Evolutionary conservation across 2,329 filamentous ascomycete genomes (phyloP), one percentile per base, ranked within the genome.

Genomic region (Gliomastix tumulicola): DNA sequence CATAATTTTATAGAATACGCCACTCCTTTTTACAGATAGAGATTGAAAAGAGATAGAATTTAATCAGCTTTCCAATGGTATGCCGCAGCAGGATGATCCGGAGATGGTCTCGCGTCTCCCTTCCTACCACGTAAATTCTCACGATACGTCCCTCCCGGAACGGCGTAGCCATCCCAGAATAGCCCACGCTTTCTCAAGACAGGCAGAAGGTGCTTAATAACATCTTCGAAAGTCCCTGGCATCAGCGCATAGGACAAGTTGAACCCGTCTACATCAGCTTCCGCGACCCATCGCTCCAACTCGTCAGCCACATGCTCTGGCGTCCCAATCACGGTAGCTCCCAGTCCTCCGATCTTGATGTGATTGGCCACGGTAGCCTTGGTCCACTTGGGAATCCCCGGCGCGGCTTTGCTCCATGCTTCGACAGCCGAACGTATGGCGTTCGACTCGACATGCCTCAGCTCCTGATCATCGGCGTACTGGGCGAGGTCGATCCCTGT

Each of bases 231-330:
- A 3, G 41, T 44, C 2, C 35, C 35, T 11, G 35, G 35, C 3
- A 17, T 21, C 9, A 31, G 13, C 16, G 35, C 35, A 31, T 47
- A 45, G 2, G 41, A 36, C 13, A 56, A 30, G 15, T 55, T 55
- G 23, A 55, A 82, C 0, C 79, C 79, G 49, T 83, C 79, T 2
- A 83, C 67, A 45, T 79, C 79, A 0, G 72, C 76, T 47, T 80
- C 77, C 1, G 40, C 41, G 7, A 60, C 35, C 43, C 43, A 47
- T 4, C 21, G 36, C 32, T 48, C 30, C 11, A 47, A 25, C 7
- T 41, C 31, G 13, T 48, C 43, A 12, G 46, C 43, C 2, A 47
- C 44, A 7, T 41, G 44, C 27, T 39, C 41, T 5, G 42, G 36
- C 7, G 41, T 38, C 9, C 44, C 43, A 11, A 48, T 35, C 5